These are phyloP conservation scores for Aspergillus tubingensis DNA, from an alignment of 2,329 filamentous ascomycete species.

Conservation along the genomic window DNA sequence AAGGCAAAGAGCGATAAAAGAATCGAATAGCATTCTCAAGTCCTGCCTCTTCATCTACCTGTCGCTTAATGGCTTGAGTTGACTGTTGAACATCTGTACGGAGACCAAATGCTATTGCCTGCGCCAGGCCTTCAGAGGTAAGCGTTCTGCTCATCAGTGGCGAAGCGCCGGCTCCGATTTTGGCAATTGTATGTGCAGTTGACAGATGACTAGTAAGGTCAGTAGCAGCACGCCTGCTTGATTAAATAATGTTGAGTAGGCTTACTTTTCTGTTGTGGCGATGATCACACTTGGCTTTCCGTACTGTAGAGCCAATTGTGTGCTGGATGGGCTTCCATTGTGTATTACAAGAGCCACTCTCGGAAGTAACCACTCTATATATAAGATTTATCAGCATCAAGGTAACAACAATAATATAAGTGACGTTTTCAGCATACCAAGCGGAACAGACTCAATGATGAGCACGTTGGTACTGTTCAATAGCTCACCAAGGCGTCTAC, in stretches of 20 bases:
- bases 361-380: background rate
- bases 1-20: background rate
- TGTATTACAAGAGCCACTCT: constrained; percentile 1
- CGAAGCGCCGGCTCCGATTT: background rate
- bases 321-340: background rate
- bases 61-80: background rate
- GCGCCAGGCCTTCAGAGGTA: background rate
- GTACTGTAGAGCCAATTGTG: background rate
- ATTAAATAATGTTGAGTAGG: background rate
- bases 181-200: background rate
- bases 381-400: too few species aligned
- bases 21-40: background rate
- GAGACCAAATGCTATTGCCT: background rate
- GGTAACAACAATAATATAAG: too few species aligned
- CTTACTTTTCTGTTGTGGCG: background rate
- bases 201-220: background rate
- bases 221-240: background rate
- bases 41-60: background rate
- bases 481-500: background rate
- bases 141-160: background rate
- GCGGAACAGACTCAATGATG: background rate
- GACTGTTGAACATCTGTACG: background rate
- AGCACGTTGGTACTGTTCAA: background rate
- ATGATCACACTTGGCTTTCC: background rate
- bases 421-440: background rate